Conservation (phyloP, 2,329 filamentous ascomycete species). For the Exophiala dermatitidis region DNA sequence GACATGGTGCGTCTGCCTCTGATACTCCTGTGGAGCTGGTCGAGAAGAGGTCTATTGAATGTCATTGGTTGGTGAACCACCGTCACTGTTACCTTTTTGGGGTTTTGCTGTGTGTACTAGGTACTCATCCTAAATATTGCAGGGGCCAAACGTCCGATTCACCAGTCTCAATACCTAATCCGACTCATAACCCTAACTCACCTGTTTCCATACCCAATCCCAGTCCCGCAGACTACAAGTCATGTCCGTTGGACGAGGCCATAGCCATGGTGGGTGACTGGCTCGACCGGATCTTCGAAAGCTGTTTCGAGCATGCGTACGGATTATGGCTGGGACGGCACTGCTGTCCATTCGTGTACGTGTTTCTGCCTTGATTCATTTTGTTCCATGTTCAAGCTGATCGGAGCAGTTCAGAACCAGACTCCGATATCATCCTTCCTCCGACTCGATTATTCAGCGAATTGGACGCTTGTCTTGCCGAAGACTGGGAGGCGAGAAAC, state of each 20-base stretch:
- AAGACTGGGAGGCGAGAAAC: conserved; percentile 9
- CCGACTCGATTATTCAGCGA: conserved; percentile 31
- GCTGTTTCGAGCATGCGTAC: conserved; percentile 38
- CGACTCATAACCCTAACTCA: background rate
- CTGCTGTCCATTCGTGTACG: conserved; percentile 39
- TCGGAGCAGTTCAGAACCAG: conserved; percentile 2
- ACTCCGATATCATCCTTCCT: conserved; percentile 18
- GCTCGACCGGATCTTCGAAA: conserved; percentile 31
- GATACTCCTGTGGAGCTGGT: too few species aligned
- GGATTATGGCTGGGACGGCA: conserved; percentile 40
- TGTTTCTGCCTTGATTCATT: background rate
- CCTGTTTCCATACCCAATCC: background rate
- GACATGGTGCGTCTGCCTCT: background rate
- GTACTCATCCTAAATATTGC: background rate
- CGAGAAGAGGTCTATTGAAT: background rate
- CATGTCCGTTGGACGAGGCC: conserved; percentile 1
- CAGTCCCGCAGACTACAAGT: background rate
- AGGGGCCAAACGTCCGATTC: background rate
- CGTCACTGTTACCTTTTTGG: too few species aligned
- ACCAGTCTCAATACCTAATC: background rate
- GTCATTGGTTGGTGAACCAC: background rate
- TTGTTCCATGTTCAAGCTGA: background rate
- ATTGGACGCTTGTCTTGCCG: conserved; percentile 21
- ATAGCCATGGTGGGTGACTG: conserved; percentile 16
- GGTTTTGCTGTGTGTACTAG: background rate